phyloP scores from a whole-genome alignment of 1,139 yeast genomes.

The Saccharomyces hybrid region DNA sequence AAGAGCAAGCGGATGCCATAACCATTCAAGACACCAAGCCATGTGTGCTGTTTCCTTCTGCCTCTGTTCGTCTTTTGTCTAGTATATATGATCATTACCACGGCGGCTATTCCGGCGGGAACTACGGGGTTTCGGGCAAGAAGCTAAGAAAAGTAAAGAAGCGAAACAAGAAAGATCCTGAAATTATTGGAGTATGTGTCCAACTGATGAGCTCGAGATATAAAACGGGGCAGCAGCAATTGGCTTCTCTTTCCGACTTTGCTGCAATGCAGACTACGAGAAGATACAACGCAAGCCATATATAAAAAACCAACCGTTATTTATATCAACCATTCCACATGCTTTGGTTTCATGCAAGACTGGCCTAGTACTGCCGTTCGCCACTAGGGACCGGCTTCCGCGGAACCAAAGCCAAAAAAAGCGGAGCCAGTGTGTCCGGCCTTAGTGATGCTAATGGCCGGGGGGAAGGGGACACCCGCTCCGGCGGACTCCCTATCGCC shows the following conservation, averaged over 20 bases:
- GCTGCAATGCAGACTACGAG: too few species aligned
- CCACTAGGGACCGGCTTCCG: not conserved
- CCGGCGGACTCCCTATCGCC: not conserved
- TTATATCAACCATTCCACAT: not conserved
- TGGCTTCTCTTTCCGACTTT: not conserved
- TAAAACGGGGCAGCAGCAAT: not conserved
- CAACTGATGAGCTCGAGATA: not conserved
- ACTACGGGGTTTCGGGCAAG: not conserved
- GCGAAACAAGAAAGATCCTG: not conserved
- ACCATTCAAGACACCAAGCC: not conserved
- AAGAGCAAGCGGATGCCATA: too few species aligned
- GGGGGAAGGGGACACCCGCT: not conserved
- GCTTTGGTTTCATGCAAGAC: not conserved
- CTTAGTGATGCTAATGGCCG: not conserved
- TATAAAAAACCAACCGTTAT: not conserved
- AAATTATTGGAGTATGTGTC: not conserved
- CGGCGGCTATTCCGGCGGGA: not conserved
- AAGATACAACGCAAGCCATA: not conserved
- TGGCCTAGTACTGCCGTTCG: not conserved
- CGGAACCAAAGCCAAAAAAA: not conserved
- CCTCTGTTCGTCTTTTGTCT: not conserved
- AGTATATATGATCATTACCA: not conserved
- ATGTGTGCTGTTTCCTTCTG: not conserved
- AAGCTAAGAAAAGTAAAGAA: not conserved
- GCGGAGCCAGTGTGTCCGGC: not conserved